phyloP scores from a whole-genome alignment of 139 green algal genomes.

The Chlorella vulgaris region DNA sequence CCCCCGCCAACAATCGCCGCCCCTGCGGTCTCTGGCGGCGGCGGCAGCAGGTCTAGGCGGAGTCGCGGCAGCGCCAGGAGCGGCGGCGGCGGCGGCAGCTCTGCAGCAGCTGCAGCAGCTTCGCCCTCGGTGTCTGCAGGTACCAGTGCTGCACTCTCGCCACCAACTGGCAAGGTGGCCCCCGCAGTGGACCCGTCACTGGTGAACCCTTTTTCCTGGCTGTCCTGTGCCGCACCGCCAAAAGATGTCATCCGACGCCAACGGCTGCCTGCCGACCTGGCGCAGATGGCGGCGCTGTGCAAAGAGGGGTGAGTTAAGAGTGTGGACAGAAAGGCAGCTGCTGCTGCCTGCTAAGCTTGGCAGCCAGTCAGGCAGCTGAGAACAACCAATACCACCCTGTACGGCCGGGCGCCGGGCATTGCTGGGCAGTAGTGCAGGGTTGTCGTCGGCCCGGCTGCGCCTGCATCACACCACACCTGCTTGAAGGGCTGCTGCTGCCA shows the following conservation, averaged over 20 bases:
- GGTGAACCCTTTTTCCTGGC: background rate
- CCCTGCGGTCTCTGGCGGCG: background rate
- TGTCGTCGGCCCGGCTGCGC: too few species aligned
- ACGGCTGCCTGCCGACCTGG: background rate
- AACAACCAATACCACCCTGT: background rate
- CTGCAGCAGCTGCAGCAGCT: too few species aligned
- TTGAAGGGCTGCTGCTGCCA: too few species aligned
- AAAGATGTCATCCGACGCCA: background rate
- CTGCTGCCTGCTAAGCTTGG: background rate
- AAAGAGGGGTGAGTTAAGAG: background rate
- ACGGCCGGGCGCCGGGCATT: background rate
- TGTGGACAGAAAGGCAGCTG: too few species aligned
- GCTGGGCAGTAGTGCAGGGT: too few species aligned
- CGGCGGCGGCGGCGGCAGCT: background rate
- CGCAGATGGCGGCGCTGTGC: conserved; percentile 11
- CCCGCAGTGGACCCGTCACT: background rate
- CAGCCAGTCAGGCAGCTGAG: too few species aligned
- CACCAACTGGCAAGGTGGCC: background rate
- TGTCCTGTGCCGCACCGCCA: background rate
- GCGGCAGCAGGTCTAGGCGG: too few species aligned
- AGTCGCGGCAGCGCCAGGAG: too few species aligned
- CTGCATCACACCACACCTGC: too few species aligned
- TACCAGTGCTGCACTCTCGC: too few species aligned
- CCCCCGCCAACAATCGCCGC: background rate
- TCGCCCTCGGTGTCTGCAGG: too few species aligned